Conservation (phyloP, 176 grass and related monocot species). For the Carex pumila region DNA sequence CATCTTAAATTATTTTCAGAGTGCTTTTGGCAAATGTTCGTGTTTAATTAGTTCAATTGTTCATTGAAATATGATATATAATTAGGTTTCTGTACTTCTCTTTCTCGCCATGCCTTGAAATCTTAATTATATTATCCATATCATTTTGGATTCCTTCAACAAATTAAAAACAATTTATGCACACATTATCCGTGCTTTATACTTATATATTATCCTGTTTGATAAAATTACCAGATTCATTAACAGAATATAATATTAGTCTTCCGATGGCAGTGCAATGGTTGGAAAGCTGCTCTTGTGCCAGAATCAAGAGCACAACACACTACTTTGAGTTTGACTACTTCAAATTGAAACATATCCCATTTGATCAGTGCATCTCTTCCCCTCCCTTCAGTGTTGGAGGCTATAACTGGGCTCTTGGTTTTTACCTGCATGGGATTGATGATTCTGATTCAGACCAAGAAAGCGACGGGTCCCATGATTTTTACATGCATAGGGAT, state of each 20-base stretch:
- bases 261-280: background rate
- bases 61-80: too few relatives aligned
- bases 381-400: background rate
- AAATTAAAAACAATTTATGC: background rate
- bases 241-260: background rate
- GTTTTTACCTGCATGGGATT: background rate
- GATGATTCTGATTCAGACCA: background rate
- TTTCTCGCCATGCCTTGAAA: too few relatives aligned
- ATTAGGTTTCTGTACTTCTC: too few relatives aligned
- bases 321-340: background rate
- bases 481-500: background rate
- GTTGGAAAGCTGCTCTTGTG: background rate
- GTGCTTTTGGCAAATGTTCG: too few relatives aligned
- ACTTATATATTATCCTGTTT: background rate
- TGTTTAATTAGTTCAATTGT: too few relatives aligned
- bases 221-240: background rate
- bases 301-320: background rate
- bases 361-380: background rate
- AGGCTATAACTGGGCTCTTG: background rate
- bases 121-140: background rate
- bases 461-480: background rate
- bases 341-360: background rate
- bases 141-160: background rate
- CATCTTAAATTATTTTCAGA: too few relatives aligned
- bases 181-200: background rate